phyloP scores from a whole-genome alignment of 176 grass and related monocot genomes.

The Typha latifolia region DNA sequence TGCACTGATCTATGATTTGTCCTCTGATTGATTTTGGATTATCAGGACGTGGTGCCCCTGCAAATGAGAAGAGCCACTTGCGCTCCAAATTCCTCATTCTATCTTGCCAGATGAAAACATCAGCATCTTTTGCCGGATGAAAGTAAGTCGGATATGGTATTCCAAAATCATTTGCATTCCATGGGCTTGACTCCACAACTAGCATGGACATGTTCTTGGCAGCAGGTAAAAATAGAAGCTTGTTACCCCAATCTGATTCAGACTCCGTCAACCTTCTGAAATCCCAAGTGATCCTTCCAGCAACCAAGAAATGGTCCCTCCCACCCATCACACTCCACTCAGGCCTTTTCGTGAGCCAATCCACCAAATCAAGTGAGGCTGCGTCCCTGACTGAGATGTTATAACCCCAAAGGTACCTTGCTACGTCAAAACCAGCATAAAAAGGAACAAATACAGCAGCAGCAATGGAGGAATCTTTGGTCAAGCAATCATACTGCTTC shows the following conservation, averaged over 20 bases:
- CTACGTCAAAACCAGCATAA: constrained; percentile 84
- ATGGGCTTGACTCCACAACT: constrained; percentile 88
- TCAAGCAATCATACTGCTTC: constrained; percentile 97
- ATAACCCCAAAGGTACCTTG: constrained; percentile 85
- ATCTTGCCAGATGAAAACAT: constrained; percentile 87
- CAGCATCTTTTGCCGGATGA: constrained; percentile 75
- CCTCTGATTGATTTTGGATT: constrained; percentile 80
- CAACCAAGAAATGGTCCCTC: constrained; percentile 90
- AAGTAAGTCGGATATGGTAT: constrained; percentile 93
- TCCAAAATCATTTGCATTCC: constrained; percentile 90
- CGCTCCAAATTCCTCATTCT: constrained; percentile 80
- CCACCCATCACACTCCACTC: constrained; percentile 92
- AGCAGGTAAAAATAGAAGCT: constrained; percentile 72
- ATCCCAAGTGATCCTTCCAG: constrained; percentile 91
- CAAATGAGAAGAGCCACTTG: constrained; percentile 83
- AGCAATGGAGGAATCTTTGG: constrained; percentile 64
- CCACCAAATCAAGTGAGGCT: constrained; percentile 73
- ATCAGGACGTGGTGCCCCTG: constrained; percentile 80
- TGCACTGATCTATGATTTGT: constrained; percentile 83
- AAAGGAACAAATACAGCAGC: constrained; percentile 93
- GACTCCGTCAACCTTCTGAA: constrained; percentile 69
- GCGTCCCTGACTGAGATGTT: constrained; percentile 67
- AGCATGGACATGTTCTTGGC: constrained; percentile 97
- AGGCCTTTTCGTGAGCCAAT: constrained; percentile 68
- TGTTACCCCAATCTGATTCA: constrained; percentile 83